A percentile compares a stretch with the other conserved stretches of the same genome.
These are phyloP conservation scores for Ilex asprella DNA, from an alignment of 257 asterid species.

Conservation along the genomic window DNA sequence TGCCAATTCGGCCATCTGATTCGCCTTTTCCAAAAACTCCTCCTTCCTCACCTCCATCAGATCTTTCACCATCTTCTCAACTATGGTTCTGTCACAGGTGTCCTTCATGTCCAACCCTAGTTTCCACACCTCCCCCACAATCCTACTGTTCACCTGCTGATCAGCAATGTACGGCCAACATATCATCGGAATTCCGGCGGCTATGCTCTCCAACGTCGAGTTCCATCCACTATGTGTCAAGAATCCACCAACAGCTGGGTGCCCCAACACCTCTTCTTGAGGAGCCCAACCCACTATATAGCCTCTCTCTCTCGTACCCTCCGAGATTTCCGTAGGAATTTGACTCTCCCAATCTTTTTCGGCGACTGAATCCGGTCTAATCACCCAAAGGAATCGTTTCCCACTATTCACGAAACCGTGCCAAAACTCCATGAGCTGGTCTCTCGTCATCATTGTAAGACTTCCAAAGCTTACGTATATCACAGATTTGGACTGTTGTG, in stretches of 20 bases:
- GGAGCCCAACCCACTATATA: slow-evolving; percentile 46
- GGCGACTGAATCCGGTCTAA: slow-evolving; percentile 34
- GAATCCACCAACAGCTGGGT: slow-evolving; percentile 27
- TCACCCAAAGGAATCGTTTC: slow-evolving; percentile 45
- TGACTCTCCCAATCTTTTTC: slow-evolving; percentile 15
- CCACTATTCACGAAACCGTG: slow-evolving; percentile 43
- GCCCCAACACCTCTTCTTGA: slow-evolving; percentile 45
- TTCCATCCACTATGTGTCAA: slow-evolving; percentile 63
- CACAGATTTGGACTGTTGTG: slow-evolving; percentile 35
- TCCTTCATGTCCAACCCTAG: slow-evolving; percentile 60
- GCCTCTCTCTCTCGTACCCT: slow-evolving; percentile 32
- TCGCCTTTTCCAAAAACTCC: slow-evolving; percentile 32
- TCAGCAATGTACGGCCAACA: slow-evolving; percentile 50
- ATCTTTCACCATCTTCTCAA: slow-evolving; percentile 46
- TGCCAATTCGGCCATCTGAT: slow-evolving; percentile 29
- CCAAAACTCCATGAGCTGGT: slow-evolving; percentile 45
- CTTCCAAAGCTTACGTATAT: slow-evolving; percentile 58
- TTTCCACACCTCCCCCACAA: slow-evolving; percentile 43
- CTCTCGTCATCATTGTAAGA: slow-evolving; percentile 20
- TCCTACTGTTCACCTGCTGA: slow-evolving; percentile 47
- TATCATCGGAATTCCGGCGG: slow-evolving; percentile 42
- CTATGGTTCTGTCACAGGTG: slow-evolving; percentile 30
- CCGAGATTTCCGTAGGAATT: slow-evolving; percentile 21
- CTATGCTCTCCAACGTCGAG: slow-evolving; percentile 39
- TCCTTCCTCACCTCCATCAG: slow-evolving; percentile 42